Evolutionary conservation across 257 asterid genomes (phyloP), one percentile per base, ranked within the genome.

Genomic region (Handroanthus guayacan): DNA sequence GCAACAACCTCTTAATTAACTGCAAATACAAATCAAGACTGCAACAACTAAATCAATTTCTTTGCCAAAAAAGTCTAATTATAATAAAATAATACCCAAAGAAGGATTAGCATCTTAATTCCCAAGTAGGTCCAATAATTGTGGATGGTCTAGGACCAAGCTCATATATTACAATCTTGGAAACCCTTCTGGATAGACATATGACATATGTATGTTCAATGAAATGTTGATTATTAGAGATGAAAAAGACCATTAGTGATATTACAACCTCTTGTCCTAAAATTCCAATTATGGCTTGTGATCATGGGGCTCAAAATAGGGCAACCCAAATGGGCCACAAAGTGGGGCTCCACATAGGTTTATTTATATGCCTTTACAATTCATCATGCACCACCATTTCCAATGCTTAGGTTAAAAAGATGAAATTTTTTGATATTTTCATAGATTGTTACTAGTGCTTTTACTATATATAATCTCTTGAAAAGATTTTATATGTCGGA

Each of bases 331-430:
- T 70, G 74, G 74, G 54, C 63, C 73, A 75, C 45, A 11, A 52
- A n/a, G 64, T 71, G 78, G 85, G 81, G 34, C 36, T 56, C 75
- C 82, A 79, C 78, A 57, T 65, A 74, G 78, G 62, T 83, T 76
- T 57, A 41, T 58, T 43, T 38, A 17, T 3, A 9, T 56, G 36
- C 69, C 73, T 79, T 78, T 67, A 51, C 71, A 47, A 16, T 58
- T 43, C 77, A 76, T 75, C 16, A 79, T 71, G 74, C 83, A 25
- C 80, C 83, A 65, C 83, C 83, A 77, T 82, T 75, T 66, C 83
- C 81, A 48, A 64, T 55, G 76, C 72, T 63, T 63, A 51, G 43
- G 44, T 63, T 4, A 31, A 20, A 2, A 78, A 34, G 12, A 75
- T n/a, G 9, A 63, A 52, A 48, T 48, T 41, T 71, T 41, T 20